Evolutionary conservation across 106 monocot genomes (phyloP), one percentile per base, ranked within the genome.

Genomic region (Hemerocallis citrina): DNA sequence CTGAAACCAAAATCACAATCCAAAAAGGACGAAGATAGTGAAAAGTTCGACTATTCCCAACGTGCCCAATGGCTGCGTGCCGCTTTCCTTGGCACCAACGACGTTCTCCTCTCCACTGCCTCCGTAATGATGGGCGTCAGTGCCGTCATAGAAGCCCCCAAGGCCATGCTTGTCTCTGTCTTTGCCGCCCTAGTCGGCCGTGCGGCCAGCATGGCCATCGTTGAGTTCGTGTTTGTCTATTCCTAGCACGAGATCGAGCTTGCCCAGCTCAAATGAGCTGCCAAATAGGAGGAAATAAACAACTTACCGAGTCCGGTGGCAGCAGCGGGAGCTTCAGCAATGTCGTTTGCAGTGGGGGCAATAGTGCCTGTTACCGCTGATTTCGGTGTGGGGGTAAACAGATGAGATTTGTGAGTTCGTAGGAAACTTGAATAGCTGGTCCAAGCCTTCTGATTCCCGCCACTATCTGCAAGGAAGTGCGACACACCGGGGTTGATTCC

Each of bases 171-270:
- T 38, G 13, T 84, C 0, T 68, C 84, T 0, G 84, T 79, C 46
- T 71, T 79, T 14, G 89, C 89, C 0, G 81, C 78, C 9, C 69
- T 89, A 10, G 72, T 89, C 6, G 89, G 81, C 9, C 85, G 85
- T 4, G 89, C 89, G 0, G 85, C 81, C 68, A 85, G 85, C 75
- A 89, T 89, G 89, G 89, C 81, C 15, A 85, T 85, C 30, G 89
- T 84, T 11, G 89, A 89, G 69, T 89, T 73, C 61, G 85, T 89
- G 12, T 89, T 81, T 1, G 89, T 89, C 8, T 68, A 70, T 57
- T 73, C 81, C 16, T 85, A 89, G 75, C 24, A 67, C 51, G 89
- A 89, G 41, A 76, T 81, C 4, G 85, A 85, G 63, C 29, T 65
- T n/a, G 72, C 79, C 2, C 68, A 84, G 50, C 32, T 68, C 61